Evolutionary conservation across 2,329 filamentous ascomycete genomes (phyloP).

Genomic region (Monosporascus sp.): DNA sequence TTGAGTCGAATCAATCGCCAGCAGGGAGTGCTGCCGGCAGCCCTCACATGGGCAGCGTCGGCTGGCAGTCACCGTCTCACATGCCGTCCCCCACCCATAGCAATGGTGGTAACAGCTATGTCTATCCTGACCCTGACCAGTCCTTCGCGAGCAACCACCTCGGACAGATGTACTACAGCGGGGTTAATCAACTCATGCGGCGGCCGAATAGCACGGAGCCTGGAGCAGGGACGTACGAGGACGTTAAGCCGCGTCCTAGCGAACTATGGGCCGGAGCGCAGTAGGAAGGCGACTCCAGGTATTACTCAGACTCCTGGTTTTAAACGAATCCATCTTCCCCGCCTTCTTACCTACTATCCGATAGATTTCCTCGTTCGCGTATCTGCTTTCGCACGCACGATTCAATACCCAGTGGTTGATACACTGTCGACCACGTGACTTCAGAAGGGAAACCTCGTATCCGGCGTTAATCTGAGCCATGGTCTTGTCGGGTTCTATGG

Average conservation of each 20-base stretch:
- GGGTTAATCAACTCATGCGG: constrained; percentile 54
- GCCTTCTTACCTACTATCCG: background rate
- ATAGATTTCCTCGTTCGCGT: constrained; percentile 18
- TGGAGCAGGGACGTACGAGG: constrained; percentile 46
- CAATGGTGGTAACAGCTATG: constrained; percentile 56
- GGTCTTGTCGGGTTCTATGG: background rate
- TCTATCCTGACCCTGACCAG: constrained; percentile 79
- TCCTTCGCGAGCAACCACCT: constrained; percentile 51
- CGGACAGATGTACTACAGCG: constrained; percentile 68
- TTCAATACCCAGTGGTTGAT: constrained; percentile 22
- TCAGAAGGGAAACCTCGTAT: constrained; percentile 6
- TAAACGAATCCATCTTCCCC: background rate
- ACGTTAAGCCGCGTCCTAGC: constrained; percentile 51
- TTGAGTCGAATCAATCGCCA: constrained; percentile 67
- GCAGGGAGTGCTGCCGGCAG: constrained; percentile 70
- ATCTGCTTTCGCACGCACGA: constrained; percentile 15
- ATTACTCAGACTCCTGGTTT: background rate
- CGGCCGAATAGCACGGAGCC: constrained; percentile 73
- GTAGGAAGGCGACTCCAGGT: constrained; percentile 20
- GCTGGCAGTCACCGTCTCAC: constrained; percentile 83
- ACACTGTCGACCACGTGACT: constrained; percentile 9
- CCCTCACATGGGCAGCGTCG: constrained; percentile 75
- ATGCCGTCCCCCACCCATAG: constrained; percentile 65
- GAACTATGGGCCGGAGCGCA: constrained; percentile 33
- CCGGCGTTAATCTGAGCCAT: constrained; percentile 10